These are phyloP conservation scores for Hymenochaete sp. DNA, from an alignment of 1,284 basidiomycete species.

Conservation along the genomic window DNA sequence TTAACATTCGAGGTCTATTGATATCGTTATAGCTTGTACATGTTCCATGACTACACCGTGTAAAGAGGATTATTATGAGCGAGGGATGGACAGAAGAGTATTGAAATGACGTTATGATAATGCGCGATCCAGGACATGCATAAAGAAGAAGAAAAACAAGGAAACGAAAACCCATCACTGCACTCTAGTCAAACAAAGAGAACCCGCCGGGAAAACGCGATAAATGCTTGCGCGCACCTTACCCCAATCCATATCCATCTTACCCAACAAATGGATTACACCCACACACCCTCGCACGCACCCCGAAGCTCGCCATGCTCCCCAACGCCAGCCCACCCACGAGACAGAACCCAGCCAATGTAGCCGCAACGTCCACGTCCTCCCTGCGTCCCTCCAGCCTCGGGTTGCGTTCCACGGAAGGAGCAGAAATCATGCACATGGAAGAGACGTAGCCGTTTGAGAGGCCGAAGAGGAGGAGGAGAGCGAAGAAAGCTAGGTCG, in stretches of 20 bases:
- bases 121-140: too few species aligned
- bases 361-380: slow-evolving; percentile 79
- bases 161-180: too few species aligned
- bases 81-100: too few species aligned
- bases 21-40: too few species aligned
- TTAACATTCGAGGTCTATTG: too few species aligned
- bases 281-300: slow-evolving; percentile 54
- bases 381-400: slow-evolving; percentile 51
- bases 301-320: slow-evolving; percentile 71
- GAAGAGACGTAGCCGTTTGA: slow-evolving; percentile 72
- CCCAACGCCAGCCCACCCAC: slow-evolving; percentile 70
- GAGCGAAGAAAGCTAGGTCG: slow-evolving; percentile 65
- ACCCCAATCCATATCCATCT: neutral
- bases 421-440: slow-evolving; percentile 62
- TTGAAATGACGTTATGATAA: too few species aligned
- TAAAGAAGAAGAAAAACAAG: neutral
- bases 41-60: too few species aligned
- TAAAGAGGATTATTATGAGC: too few species aligned
- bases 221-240: too few species aligned
- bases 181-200: too few species aligned
- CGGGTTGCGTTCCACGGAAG: slow-evolving; percentile 66
- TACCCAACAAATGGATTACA: slow-evolving; percentile 55
- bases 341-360: slow-evolving; percentile 69
- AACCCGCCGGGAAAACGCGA: too few species aligned
- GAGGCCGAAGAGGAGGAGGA: slow-evolving; percentile 65